Evolutionary conservation across 441 rosid species (phyloP).

Genomic region (Populus hybrid): DNA sequence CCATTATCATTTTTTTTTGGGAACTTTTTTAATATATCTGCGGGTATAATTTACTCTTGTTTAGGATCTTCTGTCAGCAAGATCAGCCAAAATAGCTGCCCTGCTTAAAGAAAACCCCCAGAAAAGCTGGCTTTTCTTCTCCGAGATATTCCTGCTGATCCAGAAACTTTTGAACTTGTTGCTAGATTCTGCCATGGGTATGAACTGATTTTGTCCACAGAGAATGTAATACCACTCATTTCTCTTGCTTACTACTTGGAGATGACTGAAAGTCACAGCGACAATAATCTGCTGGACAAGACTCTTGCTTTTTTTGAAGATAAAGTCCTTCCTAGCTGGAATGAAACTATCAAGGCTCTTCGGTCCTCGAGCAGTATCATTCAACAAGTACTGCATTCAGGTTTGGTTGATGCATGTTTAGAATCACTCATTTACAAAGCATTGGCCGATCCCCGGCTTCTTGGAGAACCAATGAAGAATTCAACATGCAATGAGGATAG

Average conservation of each 20-base stretch:
- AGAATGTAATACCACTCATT: conserved; percentile 56
- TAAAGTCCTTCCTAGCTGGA: conserved; percentile 65
- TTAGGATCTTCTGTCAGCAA: conserved; percentile 62
- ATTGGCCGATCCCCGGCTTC: conserved; percentile 41
- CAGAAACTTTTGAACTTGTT: conserved; percentile 48
- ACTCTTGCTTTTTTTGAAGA: conserved; percentile 44
- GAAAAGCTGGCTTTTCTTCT: conserved; percentile 39
- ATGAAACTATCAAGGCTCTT: conserved; percentile 61
- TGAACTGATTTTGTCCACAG: conserved; percentile 45
- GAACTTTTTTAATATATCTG: not conserved
- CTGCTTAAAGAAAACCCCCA: conserved; percentile 36
- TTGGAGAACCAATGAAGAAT: conserved; percentile 42
- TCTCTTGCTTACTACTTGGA: conserved; percentile 59
- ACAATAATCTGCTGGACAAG: conserved; percentile 50
- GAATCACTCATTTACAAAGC: conserved; percentile 58
- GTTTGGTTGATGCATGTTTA: conserved; percentile 57
- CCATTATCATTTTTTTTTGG: no score
- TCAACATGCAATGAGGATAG: conserved; percentile 7
- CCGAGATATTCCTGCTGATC: conserved; percentile 51
- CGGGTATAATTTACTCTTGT: not conserved
- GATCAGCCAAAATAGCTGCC: conserved; percentile 57
- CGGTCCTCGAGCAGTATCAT: conserved; percentile 30
- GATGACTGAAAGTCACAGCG: conserved; percentile 64
- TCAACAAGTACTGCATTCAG: conserved; percentile 34
- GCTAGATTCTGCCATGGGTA: conserved; percentile 77